These are phyloP conservation scores for Geopyxis carbonaria DNA, from an alignment of 495 filamentous ascomycete species.

Conservation along the genomic window DNA sequence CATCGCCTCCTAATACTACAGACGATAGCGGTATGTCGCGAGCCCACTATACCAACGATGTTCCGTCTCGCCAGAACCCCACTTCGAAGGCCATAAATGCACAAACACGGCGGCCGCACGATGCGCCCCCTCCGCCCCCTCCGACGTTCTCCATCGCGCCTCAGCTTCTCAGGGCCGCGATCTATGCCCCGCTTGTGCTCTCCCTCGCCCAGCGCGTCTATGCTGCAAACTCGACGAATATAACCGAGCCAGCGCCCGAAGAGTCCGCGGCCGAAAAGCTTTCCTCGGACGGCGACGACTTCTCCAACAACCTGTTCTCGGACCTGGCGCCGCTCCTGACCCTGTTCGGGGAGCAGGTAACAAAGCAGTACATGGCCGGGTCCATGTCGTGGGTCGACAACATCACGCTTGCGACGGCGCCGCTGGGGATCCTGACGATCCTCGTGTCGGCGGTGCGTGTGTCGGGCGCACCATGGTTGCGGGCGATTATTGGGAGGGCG, in stretches of 20 bases:
- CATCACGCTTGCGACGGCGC: constrained; percentile 18
- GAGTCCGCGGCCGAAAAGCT: no score
- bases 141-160: no score
- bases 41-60: no score
- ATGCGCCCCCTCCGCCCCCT: no score
- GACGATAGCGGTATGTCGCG: no score
- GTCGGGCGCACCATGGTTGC: constrained; percentile 33
- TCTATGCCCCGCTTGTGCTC: no score
- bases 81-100: no score
- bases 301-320: constrained; percentile 16
- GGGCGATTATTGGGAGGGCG: constrained; percentile 32
- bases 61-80: no score
- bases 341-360: constrained; percentile 22
- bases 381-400: constrained; percentile 17
- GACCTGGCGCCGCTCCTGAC: constrained; percentile 19
- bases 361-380: constrained; percentile 18
- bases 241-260: background rate
- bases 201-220: no score
- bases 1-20: no score
- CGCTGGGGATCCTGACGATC: constrained; percentile 36
- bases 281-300: constrained; percentile 9
- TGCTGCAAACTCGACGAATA: background rate
- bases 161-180: no score
- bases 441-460: constrained; percentile 35
- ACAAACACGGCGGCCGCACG: no score